A percentile compares a stretch with the other conserved stretches of the same genome.
Conservation (phyloP, 352 stramenopile species). For the Globisporangium perplexum region DNA sequence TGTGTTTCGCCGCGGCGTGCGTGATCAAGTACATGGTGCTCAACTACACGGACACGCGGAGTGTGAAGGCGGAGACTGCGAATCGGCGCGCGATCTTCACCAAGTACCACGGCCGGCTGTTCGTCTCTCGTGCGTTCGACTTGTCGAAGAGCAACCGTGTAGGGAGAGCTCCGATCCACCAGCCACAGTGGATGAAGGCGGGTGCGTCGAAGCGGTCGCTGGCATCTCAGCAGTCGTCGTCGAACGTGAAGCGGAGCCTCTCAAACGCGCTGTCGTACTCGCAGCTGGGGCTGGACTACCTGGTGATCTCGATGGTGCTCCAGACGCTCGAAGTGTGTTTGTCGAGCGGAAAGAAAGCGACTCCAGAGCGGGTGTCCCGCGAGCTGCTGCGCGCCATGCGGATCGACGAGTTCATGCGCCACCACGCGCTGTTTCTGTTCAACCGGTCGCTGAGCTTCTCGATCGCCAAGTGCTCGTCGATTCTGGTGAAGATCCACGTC, state of each 20-base stretch:
- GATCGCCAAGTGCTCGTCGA: constrained; percentile 81
- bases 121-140: constrained; percentile 79
- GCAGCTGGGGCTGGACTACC: constrained; percentile 73
- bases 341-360: constrained; percentile 81
- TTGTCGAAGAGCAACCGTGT: constrained; percentile 72
- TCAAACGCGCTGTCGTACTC: constrained; percentile 76
- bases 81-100: constrained; percentile 83
- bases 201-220: constrained; percentile 8
- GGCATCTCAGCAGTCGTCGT: constrained; percentile 19
- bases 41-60: constrained; percentile 86
- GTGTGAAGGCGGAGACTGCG: constrained; percentile 78
- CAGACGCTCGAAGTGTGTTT: constrained; percentile 84
- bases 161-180: constrained; percentile 32
- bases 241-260: constrained; percentile 67
- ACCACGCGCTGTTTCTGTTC: constrained; percentile 81
- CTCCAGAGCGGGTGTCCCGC: constrained; percentile 62
- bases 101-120: constrained; percentile 78
- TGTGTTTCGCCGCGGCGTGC: constrained; percentile 75
- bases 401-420: constrained; percentile 82
- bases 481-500: constrained; percentile 85
- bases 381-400: constrained; percentile 80
- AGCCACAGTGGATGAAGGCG: constrained; percentile 17
- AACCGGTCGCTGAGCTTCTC: constrained; percentile 85
- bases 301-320: constrained; percentile 70
- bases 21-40: constrained; percentile 89